These are phyloP conservation scores for Huntiella decipiens DNA, from an alignment of 2,329 filamentous ascomycete species.

Conservation along the genomic window DNA sequence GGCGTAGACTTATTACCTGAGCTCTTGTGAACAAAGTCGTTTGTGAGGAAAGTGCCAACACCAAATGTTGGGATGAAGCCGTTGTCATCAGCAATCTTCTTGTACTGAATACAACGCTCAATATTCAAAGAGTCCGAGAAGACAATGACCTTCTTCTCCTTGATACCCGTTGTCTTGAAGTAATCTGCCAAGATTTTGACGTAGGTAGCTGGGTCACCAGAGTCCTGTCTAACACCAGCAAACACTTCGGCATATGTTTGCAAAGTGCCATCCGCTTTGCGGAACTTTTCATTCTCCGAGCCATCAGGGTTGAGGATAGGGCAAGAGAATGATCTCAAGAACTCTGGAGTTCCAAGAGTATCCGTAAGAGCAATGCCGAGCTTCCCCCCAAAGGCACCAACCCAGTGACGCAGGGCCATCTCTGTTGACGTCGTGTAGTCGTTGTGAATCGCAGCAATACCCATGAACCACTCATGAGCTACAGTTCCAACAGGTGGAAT, in stretches of 20 bases:
- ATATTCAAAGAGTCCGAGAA: constrained; percentile 93
- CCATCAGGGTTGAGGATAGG: constrained; percentile 30
- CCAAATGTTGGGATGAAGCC: constrained; percentile 81
- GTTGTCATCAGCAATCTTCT: constrained; percentile 56
- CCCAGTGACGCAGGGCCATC: constrained; percentile 70
- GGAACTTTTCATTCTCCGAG: constrained; percentile 24
- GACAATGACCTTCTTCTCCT: constrained; percentile 69
- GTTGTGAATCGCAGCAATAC: constrained; percentile 73
- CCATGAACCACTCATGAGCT: constrained; percentile 99
- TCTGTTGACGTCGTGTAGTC: constrained; percentile 76
- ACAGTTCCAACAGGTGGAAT: constrained; percentile 71
- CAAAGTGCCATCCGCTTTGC: constrained; percentile 21
- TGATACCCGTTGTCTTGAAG: constrained; percentile 58
- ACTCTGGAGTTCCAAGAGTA: constrained; percentile 83
- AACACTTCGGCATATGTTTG: constrained; percentile 68
- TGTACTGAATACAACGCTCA: constrained; percentile 79
- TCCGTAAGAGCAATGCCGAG: constrained; percentile 83
- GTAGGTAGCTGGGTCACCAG: constrained; percentile 66
- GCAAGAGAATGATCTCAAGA: constrained; percentile 66
- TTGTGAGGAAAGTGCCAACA: constrained; percentile 88
- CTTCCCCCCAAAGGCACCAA: constrained; percentile 71
- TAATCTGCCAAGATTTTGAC: constrained; percentile 63
- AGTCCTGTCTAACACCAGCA: constrained; percentile 73
- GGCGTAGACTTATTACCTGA: constrained; percentile 71
- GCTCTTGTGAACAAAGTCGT: constrained; percentile 62